Percentiles rank a stretch among this genome's conserved stretches.
These are phyloP conservation scores for Ascochyta fabae DNA, from an alignment of 2,329 filamentous ascomycete species.

Conservation along the genomic window DNA sequence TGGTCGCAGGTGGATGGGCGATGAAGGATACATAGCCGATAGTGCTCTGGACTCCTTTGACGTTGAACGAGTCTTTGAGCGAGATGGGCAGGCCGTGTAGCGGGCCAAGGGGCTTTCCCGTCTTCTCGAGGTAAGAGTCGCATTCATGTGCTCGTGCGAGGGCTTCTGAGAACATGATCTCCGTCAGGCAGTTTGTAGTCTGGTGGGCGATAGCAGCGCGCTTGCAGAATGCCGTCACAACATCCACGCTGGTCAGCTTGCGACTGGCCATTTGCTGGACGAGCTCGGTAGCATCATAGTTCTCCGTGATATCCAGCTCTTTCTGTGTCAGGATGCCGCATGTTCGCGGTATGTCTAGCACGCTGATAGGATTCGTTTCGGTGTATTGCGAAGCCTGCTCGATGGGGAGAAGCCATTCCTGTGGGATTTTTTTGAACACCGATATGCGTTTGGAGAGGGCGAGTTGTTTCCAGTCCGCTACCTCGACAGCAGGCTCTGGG, in stretches of 20 bases:
- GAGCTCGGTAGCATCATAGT: conserved; percentile 44
- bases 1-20: conserved; percentile 35
- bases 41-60: conserved; percentile 64
- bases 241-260: conserved; percentile 47
- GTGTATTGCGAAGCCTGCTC: conserved; percentile 26
- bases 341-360: conserved; percentile 39
- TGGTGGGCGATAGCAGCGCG: conserved; percentile 64
- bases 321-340: conserved; percentile 40
- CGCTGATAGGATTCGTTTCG: conserved; percentile 29
- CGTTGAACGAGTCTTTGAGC: conserved; percentile 63
- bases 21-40: conserved; percentile 62
- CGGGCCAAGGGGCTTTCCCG: conserved; percentile 56
- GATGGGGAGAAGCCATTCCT: conserved; percentile 40
- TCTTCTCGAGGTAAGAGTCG: conserved; percentile 46
- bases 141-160: conserved; percentile 47
- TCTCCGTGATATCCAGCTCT: conserved; percentile 46
- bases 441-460: conserved; percentile 40
- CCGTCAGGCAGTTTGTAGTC: conserved; percentile 56
- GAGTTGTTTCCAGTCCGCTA: conserved; percentile 40
- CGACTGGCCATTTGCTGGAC: conserved; percentile 34
- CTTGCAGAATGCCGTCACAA: conserved; percentile 62
- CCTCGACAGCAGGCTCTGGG: background rate
- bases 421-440: conserved; percentile 39
- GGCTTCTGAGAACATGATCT: conserved; percentile 53
- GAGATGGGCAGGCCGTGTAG: conserved; percentile 61